Percentiles rank a stretch among this genome's conserved stretches.
These are phyloP conservation scores for Polyporus tsugae DNA, from an alignment of 1,284 basidiomycete species.

Conservation along the genomic window DNA sequence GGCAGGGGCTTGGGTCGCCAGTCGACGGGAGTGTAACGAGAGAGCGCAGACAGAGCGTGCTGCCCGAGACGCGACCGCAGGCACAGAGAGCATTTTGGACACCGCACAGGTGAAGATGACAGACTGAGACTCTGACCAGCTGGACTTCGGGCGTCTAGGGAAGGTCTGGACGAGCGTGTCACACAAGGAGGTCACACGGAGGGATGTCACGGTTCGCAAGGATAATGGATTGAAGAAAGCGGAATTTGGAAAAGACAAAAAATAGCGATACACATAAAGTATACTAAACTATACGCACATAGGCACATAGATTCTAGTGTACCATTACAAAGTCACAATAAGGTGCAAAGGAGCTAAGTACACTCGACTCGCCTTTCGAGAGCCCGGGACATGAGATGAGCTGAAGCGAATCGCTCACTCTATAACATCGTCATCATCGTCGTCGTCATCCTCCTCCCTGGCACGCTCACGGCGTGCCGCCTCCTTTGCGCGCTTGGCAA, in stretches of 20 bases:
- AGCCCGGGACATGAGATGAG: not conserved
- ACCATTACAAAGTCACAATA: slow-evolving; percentile 25
- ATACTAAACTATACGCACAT: too few species aligned
- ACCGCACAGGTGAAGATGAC: not conserved
- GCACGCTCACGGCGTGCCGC: slow-evolving; percentile 58
- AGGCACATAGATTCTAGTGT: slow-evolving; percentile 9
- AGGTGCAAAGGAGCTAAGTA: not conserved
- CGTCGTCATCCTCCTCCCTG: slow-evolving; percentile 52
- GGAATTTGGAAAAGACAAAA: not conserved
- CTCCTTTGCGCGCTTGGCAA: slow-evolving; percentile 69
- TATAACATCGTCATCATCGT: slow-evolving; percentile 71
- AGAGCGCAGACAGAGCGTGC: slow-evolving; percentile 22
- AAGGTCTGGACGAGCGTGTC: not conserved
- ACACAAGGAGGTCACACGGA: not conserved
- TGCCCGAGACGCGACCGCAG: slow-evolving; percentile 15
- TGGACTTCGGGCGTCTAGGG: slow-evolving; percentile 7
- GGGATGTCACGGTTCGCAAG: not conserved
- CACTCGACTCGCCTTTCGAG: not conserved
- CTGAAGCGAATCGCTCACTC: slow-evolving; percentile 51
- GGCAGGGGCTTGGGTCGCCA: slow-evolving; percentile 27
- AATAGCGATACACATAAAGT: slow-evolving; percentile 5
- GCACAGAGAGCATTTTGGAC: slow-evolving; percentile 23
- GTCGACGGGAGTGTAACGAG: slow-evolving; percentile 18
- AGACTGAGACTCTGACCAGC: slow-evolving; percentile 4
- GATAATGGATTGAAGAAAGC: not conserved